These are phyloP conservation scores for Imleria badia DNA, from an alignment of 768 basidiomycete species.

Conservation along the genomic window DNA sequence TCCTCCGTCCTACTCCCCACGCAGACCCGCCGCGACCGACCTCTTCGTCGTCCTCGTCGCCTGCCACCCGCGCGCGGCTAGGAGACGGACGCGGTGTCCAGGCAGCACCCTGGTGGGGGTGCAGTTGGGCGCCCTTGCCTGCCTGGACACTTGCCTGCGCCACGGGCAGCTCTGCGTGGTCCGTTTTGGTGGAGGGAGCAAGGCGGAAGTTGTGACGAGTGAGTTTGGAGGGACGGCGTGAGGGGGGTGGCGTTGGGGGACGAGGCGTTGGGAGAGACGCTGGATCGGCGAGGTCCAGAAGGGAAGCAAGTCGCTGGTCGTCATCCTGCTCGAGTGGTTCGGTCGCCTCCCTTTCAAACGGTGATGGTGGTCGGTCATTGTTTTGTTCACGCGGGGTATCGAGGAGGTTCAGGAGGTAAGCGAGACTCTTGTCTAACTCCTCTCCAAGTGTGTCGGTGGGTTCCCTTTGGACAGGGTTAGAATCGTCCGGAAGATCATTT, in stretches of 20 bases:
- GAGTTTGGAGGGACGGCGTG: neutral
- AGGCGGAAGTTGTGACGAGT: neutral
- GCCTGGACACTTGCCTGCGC: constrained; percentile 8
- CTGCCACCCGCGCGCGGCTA: neutral
- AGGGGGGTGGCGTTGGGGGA: constrained; percentile 6
- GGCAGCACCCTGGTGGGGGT: neutral
- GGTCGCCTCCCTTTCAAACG: neutral
- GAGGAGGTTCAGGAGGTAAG: neutral
- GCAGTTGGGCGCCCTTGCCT: neutral
- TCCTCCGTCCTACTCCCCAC: neutral
- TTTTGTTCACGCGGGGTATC: neutral
- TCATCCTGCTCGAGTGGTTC: neutral
- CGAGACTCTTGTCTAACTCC: neutral
- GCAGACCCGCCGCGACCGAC: neutral
- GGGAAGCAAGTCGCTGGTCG: neutral
- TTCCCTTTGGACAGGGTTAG: neutral
- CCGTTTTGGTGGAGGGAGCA: neutral
- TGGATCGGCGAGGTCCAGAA: neutral
- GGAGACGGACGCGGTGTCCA: neutral
- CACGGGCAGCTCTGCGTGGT: neutral
- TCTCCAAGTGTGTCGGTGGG: neutral
- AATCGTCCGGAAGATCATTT: too few relatives aligned
- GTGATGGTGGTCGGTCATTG: neutral
- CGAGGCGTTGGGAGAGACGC: neutral
- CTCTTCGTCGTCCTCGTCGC: neutral